phyloP scores from a whole-genome alignment of 371 early-diverging fungal genomes.

The Mucor plumbeus region DNA sequence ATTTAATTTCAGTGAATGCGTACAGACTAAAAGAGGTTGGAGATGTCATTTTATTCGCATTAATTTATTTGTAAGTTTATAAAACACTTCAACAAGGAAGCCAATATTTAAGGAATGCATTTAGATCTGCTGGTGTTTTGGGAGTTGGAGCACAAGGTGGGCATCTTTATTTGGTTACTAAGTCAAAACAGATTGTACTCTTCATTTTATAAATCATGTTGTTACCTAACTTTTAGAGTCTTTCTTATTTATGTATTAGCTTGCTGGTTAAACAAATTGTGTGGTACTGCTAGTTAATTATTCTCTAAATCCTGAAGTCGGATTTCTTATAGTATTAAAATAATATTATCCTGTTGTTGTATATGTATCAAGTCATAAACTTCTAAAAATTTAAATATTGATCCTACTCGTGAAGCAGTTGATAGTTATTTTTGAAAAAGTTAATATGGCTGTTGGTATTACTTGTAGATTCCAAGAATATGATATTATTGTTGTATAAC shows the following conservation, averaged over 20 bases:
- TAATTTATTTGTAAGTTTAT: constrained; percentile 5
- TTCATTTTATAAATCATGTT: too few species aligned
- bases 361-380: constrained; percentile 17
- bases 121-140: constrained; percentile 12
- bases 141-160: neutral
- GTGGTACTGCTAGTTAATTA: constrained; percentile 31
- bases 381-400: constrained; percentile 15
- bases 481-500: neutral
- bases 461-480: constrained; percentile 32
- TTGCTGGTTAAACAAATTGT: constrained; percentile 4
- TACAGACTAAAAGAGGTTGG: neutral
- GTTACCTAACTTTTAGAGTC: too few species aligned
- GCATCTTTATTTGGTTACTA: constrained; percentile 6
- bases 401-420: constrained; percentile 30
- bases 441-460: constrained; percentile 35
- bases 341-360: constrained; percentile 32
- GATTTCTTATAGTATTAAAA: constrained; percentile 35
- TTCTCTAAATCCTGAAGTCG: constrained; percentile 26
- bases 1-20: neutral
- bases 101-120: neutral
- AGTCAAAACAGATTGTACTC: neutral
- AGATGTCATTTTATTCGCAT: neutral
- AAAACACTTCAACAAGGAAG: neutral
- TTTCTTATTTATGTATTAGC: neutral
- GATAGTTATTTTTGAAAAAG: constrained; percentile 40